Conservation (phyloP, 345 rosid genomes). For the Linum lewisii region DNA sequence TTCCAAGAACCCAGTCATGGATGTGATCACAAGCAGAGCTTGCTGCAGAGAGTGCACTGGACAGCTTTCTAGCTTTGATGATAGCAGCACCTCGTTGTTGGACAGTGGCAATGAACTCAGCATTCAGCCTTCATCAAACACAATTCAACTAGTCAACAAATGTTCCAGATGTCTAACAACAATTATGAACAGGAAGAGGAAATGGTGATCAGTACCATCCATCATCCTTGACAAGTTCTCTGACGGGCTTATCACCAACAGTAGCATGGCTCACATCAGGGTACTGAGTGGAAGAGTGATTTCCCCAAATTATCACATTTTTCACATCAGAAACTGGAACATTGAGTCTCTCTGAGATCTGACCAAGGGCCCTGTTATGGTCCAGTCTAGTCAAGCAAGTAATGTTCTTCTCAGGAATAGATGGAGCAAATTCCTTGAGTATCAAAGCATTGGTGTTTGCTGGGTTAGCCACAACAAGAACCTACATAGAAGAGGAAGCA, state of each 20-base stretch:
- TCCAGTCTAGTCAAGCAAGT: conserved; percentile 79
- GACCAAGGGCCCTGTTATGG: conserved; percentile 73
- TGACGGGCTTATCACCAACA: conserved; percentile 38
- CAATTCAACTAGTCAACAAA: neutral
- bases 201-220: conserved; percentile 37
- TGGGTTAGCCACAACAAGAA: conserved; percentile 76
- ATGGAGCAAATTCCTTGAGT: conserved; percentile 75
- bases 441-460: conserved; percentile 83
- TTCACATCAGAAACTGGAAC: conserved; percentile 50
- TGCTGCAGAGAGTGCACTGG: conserved; percentile 80
- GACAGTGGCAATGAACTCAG: conserved; percentile 46
- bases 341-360: conserved; percentile 50
- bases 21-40: conserved; percentile 87
- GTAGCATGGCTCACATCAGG: conserved; percentile 77
- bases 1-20: conserved; percentile 75
- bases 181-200: neutral
- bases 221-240: conserved; percentile 44
- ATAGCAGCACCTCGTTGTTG: conserved; percentile 70
- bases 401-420: conserved; percentile 65
- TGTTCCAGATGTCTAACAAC: neutral
- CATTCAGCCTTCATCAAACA: conserved; percentile 38
- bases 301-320: conserved; percentile 76
- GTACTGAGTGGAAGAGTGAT: conserved; percentile 86
- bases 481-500: conserved; percentile 35
- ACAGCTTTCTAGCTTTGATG: conserved; percentile 50